These are phyloP conservation scores for Astrothelium subdiscretum DNA, from an alignment of 495 filamentous ascomycete species.

Conservation along the genomic window DNA sequence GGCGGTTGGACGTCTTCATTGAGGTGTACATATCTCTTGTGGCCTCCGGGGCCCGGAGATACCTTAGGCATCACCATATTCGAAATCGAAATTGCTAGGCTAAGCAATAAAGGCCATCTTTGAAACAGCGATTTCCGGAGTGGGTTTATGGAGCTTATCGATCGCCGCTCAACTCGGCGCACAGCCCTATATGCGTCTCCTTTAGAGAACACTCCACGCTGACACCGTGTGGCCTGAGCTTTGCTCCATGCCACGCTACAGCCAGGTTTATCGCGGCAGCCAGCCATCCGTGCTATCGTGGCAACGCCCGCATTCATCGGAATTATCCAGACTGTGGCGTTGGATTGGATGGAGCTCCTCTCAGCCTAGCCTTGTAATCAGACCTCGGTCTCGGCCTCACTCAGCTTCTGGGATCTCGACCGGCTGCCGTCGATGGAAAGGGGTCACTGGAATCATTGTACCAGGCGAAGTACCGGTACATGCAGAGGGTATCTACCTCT, in stretches of 20 bases:
- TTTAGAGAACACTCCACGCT: too few relatives aligned
- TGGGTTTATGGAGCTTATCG: not conserved
- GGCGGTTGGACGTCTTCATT: too few relatives aligned
- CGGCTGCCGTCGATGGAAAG: not conserved
- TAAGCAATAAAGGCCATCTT: too few relatives aligned
- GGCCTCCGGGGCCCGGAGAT: too few relatives aligned
- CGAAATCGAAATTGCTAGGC: too few relatives aligned
- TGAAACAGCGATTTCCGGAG: not conserved
- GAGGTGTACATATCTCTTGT: too few relatives aligned
- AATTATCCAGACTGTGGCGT: not conserved
- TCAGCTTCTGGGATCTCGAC: not conserved
- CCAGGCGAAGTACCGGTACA: not conserved
- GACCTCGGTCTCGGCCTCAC: not conserved
- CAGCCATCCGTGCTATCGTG: not conserved
- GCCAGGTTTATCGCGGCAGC: not conserved
- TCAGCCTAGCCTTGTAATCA: not conserved
- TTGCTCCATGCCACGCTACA: not conserved
- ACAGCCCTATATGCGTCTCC: too few relatives aligned
- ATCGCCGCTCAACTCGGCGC: not conserved
- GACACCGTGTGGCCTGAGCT: too few relatives aligned
- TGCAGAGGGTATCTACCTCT: not conserved
- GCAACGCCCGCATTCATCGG: not conserved
- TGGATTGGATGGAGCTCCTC: not conserved
- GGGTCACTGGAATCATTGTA: not conserved
- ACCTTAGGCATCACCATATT: too few relatives aligned